phyloP scores from a whole-genome alignment of 176 grass and related monocot species.

The Secale cereale region DNA sequence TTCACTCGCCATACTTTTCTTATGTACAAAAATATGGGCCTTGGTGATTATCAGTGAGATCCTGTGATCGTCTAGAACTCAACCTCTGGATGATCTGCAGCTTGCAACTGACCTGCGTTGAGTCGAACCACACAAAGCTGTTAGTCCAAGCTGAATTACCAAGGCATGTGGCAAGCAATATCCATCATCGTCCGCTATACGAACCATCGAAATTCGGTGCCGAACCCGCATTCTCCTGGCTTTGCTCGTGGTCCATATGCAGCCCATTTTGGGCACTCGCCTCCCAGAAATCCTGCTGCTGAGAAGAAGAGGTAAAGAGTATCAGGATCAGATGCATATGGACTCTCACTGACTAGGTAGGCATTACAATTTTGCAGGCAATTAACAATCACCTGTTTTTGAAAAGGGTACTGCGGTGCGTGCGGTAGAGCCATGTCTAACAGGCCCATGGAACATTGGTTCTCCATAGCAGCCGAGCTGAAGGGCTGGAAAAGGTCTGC shows the following conservation, averaged over 20 bases:
- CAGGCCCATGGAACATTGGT: conserved; percentile 40
- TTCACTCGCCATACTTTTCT: conserved; percentile 34
- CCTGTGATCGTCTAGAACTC: conserved; percentile 28
- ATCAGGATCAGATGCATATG: conserved; percentile 36
- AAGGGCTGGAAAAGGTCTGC: conserved; percentile 36
- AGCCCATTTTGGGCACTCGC: conserved; percentile 41
- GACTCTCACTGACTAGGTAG: neutral
- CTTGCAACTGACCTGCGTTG: conserved; percentile 33
- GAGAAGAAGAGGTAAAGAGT: conserved; percentile 10
- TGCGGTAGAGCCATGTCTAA: conserved; percentile 46
- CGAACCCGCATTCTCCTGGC: conserved; percentile 34
- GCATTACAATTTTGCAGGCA: neutral
- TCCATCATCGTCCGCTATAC: neutral
- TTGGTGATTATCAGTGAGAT: neutral
- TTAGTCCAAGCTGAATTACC: neutral
- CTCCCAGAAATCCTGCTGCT: conserved; percentile 77
- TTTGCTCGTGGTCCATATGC: conserved; percentile 40
- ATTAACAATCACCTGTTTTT: conserved; percentile 70
- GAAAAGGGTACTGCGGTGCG: conserved; percentile 44
- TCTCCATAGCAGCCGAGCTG: conserved; percentile 19
- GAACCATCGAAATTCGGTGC: conserved; percentile 48
- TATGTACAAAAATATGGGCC: conserved; percentile 50
- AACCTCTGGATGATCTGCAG: conserved; percentile 28
- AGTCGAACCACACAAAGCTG: neutral
- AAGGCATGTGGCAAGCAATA: neutral